Conservation (phyloP, 2,329 filamentous ascomycete species). For the Macrophomina phaseolina region DNA sequence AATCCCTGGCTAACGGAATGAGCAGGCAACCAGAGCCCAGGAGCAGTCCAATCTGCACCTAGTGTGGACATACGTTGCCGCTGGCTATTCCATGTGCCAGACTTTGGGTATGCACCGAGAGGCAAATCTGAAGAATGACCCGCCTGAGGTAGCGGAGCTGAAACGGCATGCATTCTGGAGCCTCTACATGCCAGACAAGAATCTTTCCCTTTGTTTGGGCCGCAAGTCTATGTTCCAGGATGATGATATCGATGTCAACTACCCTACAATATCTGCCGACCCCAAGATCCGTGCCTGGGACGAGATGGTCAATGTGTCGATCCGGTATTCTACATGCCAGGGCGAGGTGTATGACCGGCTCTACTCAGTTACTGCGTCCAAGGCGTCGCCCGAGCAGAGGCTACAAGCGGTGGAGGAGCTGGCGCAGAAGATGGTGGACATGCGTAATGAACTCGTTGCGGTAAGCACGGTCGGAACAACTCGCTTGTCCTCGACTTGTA, state of each 20-base stretch:
- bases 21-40: constrained; percentile 38
- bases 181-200: constrained; percentile 48
- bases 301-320: constrained; percentile 34
- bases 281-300: background rate
- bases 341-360: constrained; percentile 45
- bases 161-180: constrained; percentile 46
- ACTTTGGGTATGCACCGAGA: constrained; percentile 45
- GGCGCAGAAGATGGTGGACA: background rate
- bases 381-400: background rate
- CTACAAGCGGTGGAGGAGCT: background rate
- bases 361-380: constrained; percentile 30
- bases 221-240: constrained; percentile 46
- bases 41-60: constrained; percentile 38
- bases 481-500: too few relatives aligned
- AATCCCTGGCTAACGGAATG: too few relatives aligned
- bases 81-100: constrained; percentile 36
- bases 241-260: constrained; percentile 40
- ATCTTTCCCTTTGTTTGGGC: constrained; percentile 44
- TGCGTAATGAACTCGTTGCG: constrained; percentile 9
- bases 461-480: too few relatives aligned
- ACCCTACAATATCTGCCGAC: constrained; percentile 32
- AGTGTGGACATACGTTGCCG: constrained; percentile 8
- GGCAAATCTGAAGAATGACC: constrained; percentile 42
- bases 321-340: constrained; percentile 42
- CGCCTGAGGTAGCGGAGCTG: constrained; percentile 35